Base-by-base conservation (phyloP, 2,329 filamentous ascomycete species). In the Chaetomiaceae sp. region DNA sequence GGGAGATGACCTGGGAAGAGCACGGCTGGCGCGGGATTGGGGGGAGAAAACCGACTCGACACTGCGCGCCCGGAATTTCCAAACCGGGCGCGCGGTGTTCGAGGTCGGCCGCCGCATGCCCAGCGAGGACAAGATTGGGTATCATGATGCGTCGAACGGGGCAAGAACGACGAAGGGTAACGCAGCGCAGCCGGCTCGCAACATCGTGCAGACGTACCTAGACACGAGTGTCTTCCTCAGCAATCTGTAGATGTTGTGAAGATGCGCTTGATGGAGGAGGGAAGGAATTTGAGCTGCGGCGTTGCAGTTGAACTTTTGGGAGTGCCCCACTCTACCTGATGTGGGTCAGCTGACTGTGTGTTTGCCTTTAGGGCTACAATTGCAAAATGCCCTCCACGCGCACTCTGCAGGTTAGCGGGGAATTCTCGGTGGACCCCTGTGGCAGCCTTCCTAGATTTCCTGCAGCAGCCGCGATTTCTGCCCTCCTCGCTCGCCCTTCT, bases 201-300 rank as follows among this genome's bases (percentile, higher is more conserved):
- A 66, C 71, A 74, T 74, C 71, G 67, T 67, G 68, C 66, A 72
- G 71, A 79, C 75, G 60, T 78, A 79, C 75, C 75, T 79, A 75
- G 75, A 79, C 75, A 78, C 60, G 14, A 68, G 74, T 78, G 75
- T 74, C 75, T 72, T 79, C 75, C 75, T 79, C 76, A 79, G 75
- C 75, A 78, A 72, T 73, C 67, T 68, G 74, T 68, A 75, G 73
- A 76, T 75, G 70, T 66, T 68, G 67, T 64, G 65, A 57, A 56
- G 58, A 58, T 62, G 56, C 57, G 59, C 56, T 57, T 60, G 60
- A 55, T 51, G 52, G 52, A 56, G 40, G 26, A 18, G 38, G 30
- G 58, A 17, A 24, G 47, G 52, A 55, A 55, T 54, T 57, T 55
- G 58, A 60, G 56, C 42, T 36, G 48, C 44, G 38, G 38, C 44